phyloP scores from a whole-genome alignment of 352 stramenopile genomes.

The Phytophthora pseudosyringae region DNA sequence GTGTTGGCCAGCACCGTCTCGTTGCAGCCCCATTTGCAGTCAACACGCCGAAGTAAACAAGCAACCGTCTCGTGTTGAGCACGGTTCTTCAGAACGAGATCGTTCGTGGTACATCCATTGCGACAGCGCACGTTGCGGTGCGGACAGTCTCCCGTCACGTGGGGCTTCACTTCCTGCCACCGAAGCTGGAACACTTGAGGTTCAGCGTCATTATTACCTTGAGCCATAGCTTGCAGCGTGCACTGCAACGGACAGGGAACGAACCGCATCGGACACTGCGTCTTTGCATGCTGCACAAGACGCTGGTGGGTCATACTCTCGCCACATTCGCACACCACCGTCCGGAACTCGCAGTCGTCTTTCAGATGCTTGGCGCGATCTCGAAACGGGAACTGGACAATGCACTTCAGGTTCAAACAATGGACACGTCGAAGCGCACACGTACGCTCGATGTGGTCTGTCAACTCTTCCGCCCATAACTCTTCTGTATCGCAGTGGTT shows the following conservation, averaged over 20 bases:
- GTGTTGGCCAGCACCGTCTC: constrained; percentile 52
- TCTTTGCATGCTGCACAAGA: constrained; percentile 47
- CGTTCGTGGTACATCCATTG: constrained; percentile 61
- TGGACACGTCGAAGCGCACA: constrained; percentile 49
- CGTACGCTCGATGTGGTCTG: constrained; percentile 36
- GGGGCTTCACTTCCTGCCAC: constrained; percentile 50
- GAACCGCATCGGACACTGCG: constrained; percentile 53
- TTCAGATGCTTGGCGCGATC: constrained; percentile 37
- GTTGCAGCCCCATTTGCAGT: constrained; percentile 65
- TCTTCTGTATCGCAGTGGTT: constrained; percentile 5
- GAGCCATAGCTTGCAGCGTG: not conserved
- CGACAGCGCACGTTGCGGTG: constrained; percentile 68
- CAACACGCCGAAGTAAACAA: constrained; percentile 59
- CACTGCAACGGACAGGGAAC: constrained; percentile 65
- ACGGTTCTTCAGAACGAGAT: constrained; percentile 52
- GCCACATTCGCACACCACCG: constrained; percentile 57
- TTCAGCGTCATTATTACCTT: not conserved
- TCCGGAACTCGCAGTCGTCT: constrained; percentile 54
- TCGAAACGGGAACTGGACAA: constrained; percentile 21
- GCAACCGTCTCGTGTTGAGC: constrained; percentile 47
- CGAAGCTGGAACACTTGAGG: constrained; percentile 32
- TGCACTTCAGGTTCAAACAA: constrained; percentile 65
- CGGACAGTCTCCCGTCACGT: constrained; percentile 52
- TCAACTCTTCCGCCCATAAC: constrained; percentile 61
- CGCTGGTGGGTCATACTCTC: constrained; percentile 66